These are phyloP conservation scores for Penicillium egyptiacum DNA, from an alignment of 495 filamentous ascomycete genomes.

Conservation along the genomic window DNA sequence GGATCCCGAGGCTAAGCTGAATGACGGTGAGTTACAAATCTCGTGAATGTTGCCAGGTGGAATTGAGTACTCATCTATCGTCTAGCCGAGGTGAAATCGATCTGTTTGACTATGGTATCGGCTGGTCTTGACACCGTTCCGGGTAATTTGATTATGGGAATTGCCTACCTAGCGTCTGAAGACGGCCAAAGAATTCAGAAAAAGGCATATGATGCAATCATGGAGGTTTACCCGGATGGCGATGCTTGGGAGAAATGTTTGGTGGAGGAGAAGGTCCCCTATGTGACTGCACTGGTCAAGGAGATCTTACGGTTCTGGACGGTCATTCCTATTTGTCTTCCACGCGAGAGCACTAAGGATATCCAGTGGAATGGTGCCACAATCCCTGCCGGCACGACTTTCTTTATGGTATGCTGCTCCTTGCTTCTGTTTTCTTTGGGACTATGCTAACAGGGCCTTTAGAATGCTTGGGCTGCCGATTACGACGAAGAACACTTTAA, in stretches of 20 bases:
- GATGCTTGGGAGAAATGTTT: conserved; percentile 66
- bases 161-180: conserved; percentile 65
- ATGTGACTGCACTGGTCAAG: conserved; percentile 67
- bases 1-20: conserved; percentile 61
- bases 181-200: conserved; percentile 64
- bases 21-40: conserved; percentile 50
- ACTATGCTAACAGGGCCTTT: conserved; percentile 5
- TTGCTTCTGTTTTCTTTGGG: not conserved
- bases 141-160: conserved; percentile 68
- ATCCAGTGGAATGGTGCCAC: conserved; percentile 58
- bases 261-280: conserved; percentile 67
- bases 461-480: conserved; percentile 70
- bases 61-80: conserved; percentile 5
- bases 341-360: conserved; percentile 62
- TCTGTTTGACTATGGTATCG: conserved; percentile 74
- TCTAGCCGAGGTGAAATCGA: conserved; percentile 65
- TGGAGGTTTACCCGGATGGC: conserved; percentile 60
- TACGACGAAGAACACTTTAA: conserved; percentile 68
- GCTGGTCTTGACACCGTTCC: conserved; percentile 70
- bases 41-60: not conserved
- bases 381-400: conserved; percentile 64
- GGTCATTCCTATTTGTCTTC: conserved; percentile 72
- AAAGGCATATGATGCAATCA: conserved; percentile 63
- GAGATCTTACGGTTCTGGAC: conserved; percentile 71
- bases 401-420: conserved; percentile 57